These are phyloP conservation scores for Ogataea allantospora DNA, from an alignment of 805 yeast species.

Conservation along the genomic window DNA sequence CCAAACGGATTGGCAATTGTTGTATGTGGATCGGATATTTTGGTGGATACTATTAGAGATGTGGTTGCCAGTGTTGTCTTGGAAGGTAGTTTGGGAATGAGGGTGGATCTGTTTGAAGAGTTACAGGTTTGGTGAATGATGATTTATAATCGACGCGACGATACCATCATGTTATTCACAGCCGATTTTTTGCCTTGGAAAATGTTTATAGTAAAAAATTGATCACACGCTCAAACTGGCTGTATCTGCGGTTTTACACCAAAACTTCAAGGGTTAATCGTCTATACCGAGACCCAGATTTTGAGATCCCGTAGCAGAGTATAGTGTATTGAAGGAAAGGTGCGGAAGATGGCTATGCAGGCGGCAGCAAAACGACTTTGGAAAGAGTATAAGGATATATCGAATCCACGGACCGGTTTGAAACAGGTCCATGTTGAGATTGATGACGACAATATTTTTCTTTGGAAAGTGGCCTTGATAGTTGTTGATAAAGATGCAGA, in stretches of 20 bases:
- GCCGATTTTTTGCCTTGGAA: constrained; percentile 10
- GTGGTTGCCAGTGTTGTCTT: constrained; percentile 33
- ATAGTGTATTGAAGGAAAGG: background rate
- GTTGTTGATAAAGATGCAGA: constrained; percentile 86
- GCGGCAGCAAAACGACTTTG: constrained; percentile 78
- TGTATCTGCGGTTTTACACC: constrained; percentile 7
- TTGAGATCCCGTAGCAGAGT: background rate
- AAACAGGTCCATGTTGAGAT: constrained; percentile 39
- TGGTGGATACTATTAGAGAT: constrained; percentile 54
- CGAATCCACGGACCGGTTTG: constrained; percentile 79
- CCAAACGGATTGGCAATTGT: constrained; percentile 46
- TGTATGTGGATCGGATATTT: constrained; percentile 53
- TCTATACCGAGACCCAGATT: constrained; percentile 1
- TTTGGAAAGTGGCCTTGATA: constrained; percentile 89
- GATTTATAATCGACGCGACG: constrained; percentile 11
- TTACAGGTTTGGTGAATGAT: constrained; percentile 52
- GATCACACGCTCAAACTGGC: constrained; percentile 15
- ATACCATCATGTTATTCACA: constrained; percentile 1
- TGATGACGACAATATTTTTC: constrained; percentile 57
- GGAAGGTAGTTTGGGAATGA: constrained; percentile 25
- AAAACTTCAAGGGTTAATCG: constrained; percentile 4
- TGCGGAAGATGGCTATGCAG: constrained; percentile 17
- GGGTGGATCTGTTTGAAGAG: constrained; percentile 58
- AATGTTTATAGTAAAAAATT: constrained; percentile 9
- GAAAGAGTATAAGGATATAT: constrained; percentile 91